Evolutionary conservation across 352 stramenopile species (phyloP).

Genomic region (Globisporangium ultimum): DNA sequence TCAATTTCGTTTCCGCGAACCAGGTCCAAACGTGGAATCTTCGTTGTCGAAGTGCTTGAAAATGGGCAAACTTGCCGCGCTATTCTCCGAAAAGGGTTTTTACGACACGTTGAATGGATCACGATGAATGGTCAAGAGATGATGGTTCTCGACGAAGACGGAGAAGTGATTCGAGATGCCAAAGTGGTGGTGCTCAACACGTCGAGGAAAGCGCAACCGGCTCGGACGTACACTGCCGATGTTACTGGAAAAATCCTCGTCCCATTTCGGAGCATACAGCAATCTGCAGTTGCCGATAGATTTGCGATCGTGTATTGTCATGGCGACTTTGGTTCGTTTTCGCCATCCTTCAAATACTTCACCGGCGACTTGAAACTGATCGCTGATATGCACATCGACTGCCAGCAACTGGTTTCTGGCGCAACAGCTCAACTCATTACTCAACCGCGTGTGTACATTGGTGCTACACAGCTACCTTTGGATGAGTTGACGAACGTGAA

Average conservation of each 20-base stretch:
- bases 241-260: constrained; percentile 30
- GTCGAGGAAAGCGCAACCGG: constrained; percentile 34
- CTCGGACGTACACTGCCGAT: constrained; percentile 26
- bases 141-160: constrained; percentile 44
- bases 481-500: constrained; percentile 17
- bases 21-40: constrained; percentile 35
- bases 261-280: constrained; percentile 37
- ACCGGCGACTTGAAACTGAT: constrained; percentile 26
- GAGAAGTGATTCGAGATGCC: constrained; percentile 29
- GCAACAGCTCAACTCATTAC: constrained; percentile 27
- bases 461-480: constrained; percentile 1
- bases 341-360: constrained; percentile 37
- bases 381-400: constrained; percentile 46
- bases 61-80: constrained; percentile 50
- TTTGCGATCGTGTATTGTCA: constrained; percentile 43
- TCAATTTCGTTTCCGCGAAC: constrained; percentile 23
- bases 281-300: constrained; percentile 19
- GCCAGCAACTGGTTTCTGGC: constrained; percentile 48
- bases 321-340: constrained; percentile 37
- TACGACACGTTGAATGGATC: constrained; percentile 43
- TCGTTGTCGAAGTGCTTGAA: constrained; percentile 61
- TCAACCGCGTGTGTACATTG: constrained; percentile 19
- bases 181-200: constrained; percentile 37
- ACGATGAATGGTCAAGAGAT: constrained; percentile 48
- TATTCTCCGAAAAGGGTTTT: constrained; percentile 52